A percentile compares a stretch with the other conserved stretches of the same genome.
Evolutionary conservation across 139 green algal species (phyloP).

Genomic region (Gonium pectorale): DNA sequence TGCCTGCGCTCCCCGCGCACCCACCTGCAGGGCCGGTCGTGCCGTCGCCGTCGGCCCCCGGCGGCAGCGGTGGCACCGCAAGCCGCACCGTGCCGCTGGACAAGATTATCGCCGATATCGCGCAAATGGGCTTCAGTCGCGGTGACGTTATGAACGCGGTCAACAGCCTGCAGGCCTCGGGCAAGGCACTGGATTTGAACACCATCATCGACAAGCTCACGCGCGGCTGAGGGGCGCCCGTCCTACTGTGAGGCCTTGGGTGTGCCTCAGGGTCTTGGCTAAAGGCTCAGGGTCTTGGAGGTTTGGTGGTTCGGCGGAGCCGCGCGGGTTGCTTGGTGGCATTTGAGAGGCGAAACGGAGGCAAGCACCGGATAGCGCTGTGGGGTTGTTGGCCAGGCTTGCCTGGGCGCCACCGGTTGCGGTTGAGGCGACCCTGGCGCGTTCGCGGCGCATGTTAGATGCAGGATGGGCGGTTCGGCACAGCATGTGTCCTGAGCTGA

Average conservation of each 20-base stretch:
- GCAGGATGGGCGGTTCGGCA: no score
- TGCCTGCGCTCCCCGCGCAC: not conserved
- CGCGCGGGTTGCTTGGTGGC: no score
- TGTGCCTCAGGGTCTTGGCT: no score
- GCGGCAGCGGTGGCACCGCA: not conserved
- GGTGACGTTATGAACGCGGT: constrained; percentile 70
- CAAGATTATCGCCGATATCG: constrained; percentile 84
- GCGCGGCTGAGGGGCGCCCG: not conserved
- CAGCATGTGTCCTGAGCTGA: no score
- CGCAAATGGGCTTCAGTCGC: constrained; percentile 83
- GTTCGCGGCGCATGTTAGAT: no score
- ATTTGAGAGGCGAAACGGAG: no score
- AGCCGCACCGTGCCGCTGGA: constrained; percentile 69
- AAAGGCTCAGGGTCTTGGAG: no score
- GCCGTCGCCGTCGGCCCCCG: not conserved
- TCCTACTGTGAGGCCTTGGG: not conserved
- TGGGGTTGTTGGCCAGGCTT: no score
- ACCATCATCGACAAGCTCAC: constrained; percentile 84
- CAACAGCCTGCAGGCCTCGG: constrained; percentile 68
- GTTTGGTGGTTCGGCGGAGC: no score
- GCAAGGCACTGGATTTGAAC: constrained; percentile 86
- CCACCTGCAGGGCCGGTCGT: not conserved
- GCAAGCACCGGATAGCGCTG: no score
- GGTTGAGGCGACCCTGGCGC: no score
- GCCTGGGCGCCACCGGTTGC: no score